These are phyloP conservation scores for Ogataea minuta DNA, from an alignment of 805 yeast species.

Conservation along the genomic window DNA sequence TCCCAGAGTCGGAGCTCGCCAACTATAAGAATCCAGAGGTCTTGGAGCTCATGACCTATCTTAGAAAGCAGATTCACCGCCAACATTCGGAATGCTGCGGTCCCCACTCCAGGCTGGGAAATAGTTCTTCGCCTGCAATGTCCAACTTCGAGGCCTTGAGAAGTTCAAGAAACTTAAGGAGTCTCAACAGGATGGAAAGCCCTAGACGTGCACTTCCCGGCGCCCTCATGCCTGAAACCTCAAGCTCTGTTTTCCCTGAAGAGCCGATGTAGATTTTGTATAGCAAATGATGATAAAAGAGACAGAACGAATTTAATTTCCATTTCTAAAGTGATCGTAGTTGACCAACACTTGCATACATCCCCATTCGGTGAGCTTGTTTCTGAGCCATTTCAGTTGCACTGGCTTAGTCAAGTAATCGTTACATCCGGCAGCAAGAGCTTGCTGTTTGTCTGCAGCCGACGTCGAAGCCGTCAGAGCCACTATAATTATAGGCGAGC, in stretches of 20 bases:
- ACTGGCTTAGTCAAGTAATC: constrained; percentile 97
- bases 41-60: constrained; percentile 19
- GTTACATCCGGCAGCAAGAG: constrained; percentile 95
- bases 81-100: constrained; percentile 26
- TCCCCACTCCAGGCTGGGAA: constrained; percentile 1
- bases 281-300: constrained; percentile 1
- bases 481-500: constrained; percentile 95
- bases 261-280: constrained; percentile 8
- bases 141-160: constrained; percentile 8
- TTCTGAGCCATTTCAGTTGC: constrained; percentile 87
- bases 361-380: constrained; percentile 96
- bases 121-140: constrained; percentile 7
- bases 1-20: constrained; percentile 16
- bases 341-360: constrained; percentile 98
- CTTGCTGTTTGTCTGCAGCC: constrained; percentile 81
- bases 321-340: constrained; percentile 83
- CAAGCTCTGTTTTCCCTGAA: constrained; percentile 2
- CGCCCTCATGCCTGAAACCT: constrained; percentile 9
- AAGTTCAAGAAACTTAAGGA: constrained; percentile 3
- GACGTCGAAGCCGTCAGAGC: constrained; percentile 94
- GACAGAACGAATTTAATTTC: constrained; percentile 7
- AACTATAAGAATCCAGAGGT: constrained; percentile 14
- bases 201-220: constrained; percentile 19
- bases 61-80: constrained; percentile 18
- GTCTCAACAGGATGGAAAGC: constrained; percentile 12